Base-by-base conservation (phyloP, 257 asterid species). In the Ilex aquifolium region DNA sequence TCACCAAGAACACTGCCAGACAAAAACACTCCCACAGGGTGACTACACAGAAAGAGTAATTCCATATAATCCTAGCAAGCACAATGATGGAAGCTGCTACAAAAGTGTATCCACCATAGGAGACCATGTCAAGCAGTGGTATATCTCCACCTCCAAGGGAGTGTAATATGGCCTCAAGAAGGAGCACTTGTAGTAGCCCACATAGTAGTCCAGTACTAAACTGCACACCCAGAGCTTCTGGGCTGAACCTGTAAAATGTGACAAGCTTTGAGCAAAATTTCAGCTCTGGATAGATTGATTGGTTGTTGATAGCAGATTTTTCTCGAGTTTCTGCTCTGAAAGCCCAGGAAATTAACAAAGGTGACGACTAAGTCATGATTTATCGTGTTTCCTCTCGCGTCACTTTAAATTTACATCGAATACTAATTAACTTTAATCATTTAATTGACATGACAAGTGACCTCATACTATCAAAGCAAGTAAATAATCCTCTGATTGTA, bases 1-100 rank as follows among this genome's bases (percentile, higher is more conserved):
- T 76, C 59, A 76, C 77, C 77, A 76, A 46, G 69, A 76, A 53
- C 42, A 76, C 69, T n/a, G 69, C 81, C 77, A 65, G 61, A 51
- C 72, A 76, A 10, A 76, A 65, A 46, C 81, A 71, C 64, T 61
- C 75, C 81, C 81, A 76, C 56, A 64, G 51, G 0, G 61, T 61
- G 46, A 16, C 48, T 17, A 10, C 66, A 31, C 57, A 65, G 44
- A 60, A 64, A 10, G 69, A 32, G 61, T 36, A 61, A 27, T 68
- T 65, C 30, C 57, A 44, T 1, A 67, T 63, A 32, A 71, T 39
- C 74, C 74, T 71, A 31, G 31, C 32, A n/a, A 62, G 69, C n/a
- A 76, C 61, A 8, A 65, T 17, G 16, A 71, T 65, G 56, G 67
- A 52, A 6, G 73, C 69, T 4, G 21, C 64, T 21, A 61, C 72